These are phyloP conservation scores for Oryza coarctata DNA, from an alignment of 176 grass and related monocot species.

Conservation along the genomic window DNA sequence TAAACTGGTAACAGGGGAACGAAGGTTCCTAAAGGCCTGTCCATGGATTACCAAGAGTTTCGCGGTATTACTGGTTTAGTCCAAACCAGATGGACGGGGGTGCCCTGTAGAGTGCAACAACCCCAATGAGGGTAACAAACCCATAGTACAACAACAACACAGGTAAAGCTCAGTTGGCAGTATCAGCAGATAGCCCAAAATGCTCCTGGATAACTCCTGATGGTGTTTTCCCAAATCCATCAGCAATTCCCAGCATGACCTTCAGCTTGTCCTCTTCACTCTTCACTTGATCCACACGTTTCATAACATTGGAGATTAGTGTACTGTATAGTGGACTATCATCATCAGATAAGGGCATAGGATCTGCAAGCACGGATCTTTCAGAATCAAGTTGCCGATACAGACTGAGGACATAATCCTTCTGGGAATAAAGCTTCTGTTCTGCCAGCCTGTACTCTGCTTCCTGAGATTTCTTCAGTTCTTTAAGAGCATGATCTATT, in stretches of 20 bases:
- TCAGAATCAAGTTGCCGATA: slow-evolving; percentile 62
- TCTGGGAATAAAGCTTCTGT: slow-evolving; percentile 73
- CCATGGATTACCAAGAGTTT: not conserved
- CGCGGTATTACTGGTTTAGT: not conserved
- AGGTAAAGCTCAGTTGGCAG: slow-evolving; percentile 19
- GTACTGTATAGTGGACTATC: slow-evolving; percentile 39
- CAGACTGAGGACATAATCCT: slow-evolving; percentile 69
- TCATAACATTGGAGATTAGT: slow-evolving; percentile 54
- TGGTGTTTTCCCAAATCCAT: slow-evolving; percentile 51
- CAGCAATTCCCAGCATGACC: slow-evolving; percentile 62
- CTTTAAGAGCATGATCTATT: slow-evolving; percentile 57
- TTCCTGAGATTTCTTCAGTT: slow-evolving; percentile 74
- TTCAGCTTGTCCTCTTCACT: slow-evolving; percentile 67
- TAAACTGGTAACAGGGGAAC: not conserved
- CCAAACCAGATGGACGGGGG: slow-evolving; percentile 17
- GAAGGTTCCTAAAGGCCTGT: slow-evolving; percentile 18
- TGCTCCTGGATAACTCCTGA: slow-evolving; percentile 35
- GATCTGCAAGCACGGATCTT: slow-evolving; percentile 55
- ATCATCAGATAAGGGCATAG: slow-evolving; percentile 40
- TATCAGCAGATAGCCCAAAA: slow-evolving; percentile 39
- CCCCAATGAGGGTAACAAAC: slow-evolving; percentile 18
- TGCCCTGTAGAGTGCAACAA: not conserved
- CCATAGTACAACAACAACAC: slow-evolving; percentile 35
- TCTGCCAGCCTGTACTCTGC: slow-evolving; percentile 62
- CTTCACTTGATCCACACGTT: slow-evolving; percentile 67